Base-by-base conservation (phyloP, 2,329 filamentous ascomycete genomes). In the Fusarium mundagurra region DNA sequence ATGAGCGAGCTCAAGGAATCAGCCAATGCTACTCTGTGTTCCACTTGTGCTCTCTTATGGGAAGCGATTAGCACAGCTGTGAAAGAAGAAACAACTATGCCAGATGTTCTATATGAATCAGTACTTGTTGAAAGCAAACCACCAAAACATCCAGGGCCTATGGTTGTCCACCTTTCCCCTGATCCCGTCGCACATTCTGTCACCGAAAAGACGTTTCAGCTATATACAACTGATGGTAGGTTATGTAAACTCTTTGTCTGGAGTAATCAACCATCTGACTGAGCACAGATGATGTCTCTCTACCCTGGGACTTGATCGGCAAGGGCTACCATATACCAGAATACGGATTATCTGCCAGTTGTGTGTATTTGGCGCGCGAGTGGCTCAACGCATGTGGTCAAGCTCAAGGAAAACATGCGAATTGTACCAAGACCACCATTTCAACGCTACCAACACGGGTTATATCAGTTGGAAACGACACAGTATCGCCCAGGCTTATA, bases 231-330 rank as follows among this genome's bases (percentile, higher is more conserved):
- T 27, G 18, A 61, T 7, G 10, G 58, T 55, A 55, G 8, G 45
- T 18, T 29, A 20, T 22, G 12, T 12, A 22, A 3, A 1, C 5
- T 38, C 27, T 8, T 4, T 6, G 0, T 0, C 24, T 14, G 5
- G 5, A 18, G 33, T 6, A 5, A 8, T 6, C 6, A 17, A 3
- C 27, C 27, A 9, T 27, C 36, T 55, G 6, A 61, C 8, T 6
- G 17, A 3, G 20, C 10, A 10, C 20, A 61, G 58, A 27, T 41
- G 47, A 55, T 4, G 10, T n/a, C 18, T 24, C 47, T 61, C 24
- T 51, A 1, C 58, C 58, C 11, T 61, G 58, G 58, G 58, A 55
- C 13, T 20, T 61, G 11, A 27, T 61, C 14, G 58, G 58, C 3
- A 22, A 16, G 7, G 58, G 47, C 0, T 61, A 41, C 22, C 58